Base-by-base conservation (phyloP, 192 early-diverging fungal species). In the Paraglomus brasilianum region DNA sequence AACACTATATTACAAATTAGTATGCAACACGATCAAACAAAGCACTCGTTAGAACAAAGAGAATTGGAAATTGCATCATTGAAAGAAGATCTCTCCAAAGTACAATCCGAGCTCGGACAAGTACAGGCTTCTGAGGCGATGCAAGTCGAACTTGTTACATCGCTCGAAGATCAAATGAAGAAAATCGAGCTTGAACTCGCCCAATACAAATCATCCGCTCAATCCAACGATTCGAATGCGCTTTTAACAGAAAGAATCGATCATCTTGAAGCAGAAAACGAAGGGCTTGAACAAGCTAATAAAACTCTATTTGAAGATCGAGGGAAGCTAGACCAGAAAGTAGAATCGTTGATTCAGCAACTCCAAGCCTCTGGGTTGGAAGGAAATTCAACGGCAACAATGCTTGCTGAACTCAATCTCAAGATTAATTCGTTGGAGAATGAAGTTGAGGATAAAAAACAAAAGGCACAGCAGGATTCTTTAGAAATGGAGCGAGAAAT, bases 301-400 rank as follows among this genome's bases (percentile, higher is more conserved):
- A 24, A 30, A 38, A 14, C 21, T 10, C 50, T 36, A 0, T 0
- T 49, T 11, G 46, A 66, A 66, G 63, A 66, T 36, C 47, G 47
- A 19, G 5, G 21, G 11, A 48, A 15, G 5, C 63, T 66, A 13
- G 63, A 66, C 40, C 30, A 48, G 30, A 50, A 39, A 10, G 50
- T 66, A 49, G 46, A 66, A 50, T 39, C 46, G 8, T 66, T 66
- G 5, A 40, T 43, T 30, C 30, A 66, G 41, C 45, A 66, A 66
- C 8, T 50, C 3, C 22, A 15, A 50, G 36, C 36, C 5, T 22
- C 47, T 1, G 47, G 47, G 19, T 36, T n/a, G n/a, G 19, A 39
- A 39, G 63, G 30, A 50, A 66, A 66, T 66, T 21, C 39, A 49
- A 48, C 45, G 15, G 47, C 46, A 8, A 2, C 47, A 39, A 45